Evolutionary conservation across 23 red algal species (phyloP), one percentile per base, ranked within the genome.

Genomic region (Gracilariopsis chorda): DNA sequence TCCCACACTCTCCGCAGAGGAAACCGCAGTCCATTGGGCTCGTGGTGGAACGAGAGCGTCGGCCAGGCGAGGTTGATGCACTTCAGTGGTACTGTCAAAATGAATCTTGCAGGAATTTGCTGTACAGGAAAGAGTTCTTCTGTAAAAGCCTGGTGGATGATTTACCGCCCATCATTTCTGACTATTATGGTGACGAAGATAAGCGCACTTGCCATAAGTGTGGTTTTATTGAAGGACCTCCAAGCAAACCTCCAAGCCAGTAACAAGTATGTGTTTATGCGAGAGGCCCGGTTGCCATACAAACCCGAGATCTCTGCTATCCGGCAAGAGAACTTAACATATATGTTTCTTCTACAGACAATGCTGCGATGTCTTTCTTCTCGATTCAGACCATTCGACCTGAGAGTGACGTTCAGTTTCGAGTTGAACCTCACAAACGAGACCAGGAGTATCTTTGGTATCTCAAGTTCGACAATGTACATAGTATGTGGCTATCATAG

Each of bases 11-110:
- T 17, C 93, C 93, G n/a, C 93, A 94, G 57, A 69, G 93, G 34
- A 78, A 70, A 35, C 67, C 93, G 19, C 78, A 84, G 14, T 84
- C 82, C 10, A 52, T 99, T 61, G 97, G 97, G 25, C 49, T 99
- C 42, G 97, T 99, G n/a, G 93, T 99, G 20, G 97, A 99, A 80
- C 63, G 97, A 30, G 80, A 92, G 30, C 75, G 97, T 13, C 63
- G 72, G 30, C 21, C 73, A 2, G 93, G 88, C 9, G 97, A 99
- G 48, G 37, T 91, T n/a, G 97, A 99, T 74, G 71, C 51, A 10
- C 56, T 99, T 60, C 82, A 76, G 16, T 99, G 97, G 97, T 99
- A 96, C 84, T 99, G 97, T 63, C 86, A 96, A 46, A 51, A 92
- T 51, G 61, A 80, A 70, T 13, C 40, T 0, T 98, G 96, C 83